Evolutionary conservation across 106 monocot species (phyloP).

Genomic region (Cymbidium sinense): DNA sequence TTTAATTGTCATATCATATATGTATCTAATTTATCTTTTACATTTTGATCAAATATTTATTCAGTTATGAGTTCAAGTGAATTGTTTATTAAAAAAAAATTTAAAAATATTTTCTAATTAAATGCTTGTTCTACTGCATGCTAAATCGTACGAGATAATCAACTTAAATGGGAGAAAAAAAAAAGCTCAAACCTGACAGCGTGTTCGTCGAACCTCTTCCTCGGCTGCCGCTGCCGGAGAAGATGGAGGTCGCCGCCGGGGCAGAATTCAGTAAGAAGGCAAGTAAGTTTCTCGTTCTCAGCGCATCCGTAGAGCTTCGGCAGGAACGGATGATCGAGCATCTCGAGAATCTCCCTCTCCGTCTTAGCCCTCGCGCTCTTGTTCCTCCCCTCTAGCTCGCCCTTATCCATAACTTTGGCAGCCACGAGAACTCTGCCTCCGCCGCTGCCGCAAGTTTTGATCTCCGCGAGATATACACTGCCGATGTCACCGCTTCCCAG

Average conservation of each 20-base stretch:
- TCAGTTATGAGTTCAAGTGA: neutral
- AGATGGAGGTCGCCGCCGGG: constrained; percentile 84
- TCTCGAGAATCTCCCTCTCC: constrained; percentile 62
- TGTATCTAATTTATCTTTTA: too few species aligned
- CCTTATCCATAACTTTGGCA: constrained; percentile 83
- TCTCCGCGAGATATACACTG: constrained; percentile 74
- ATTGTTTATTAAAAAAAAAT: too few species aligned
- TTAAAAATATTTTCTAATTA: too few species aligned
- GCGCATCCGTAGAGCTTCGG: constrained; percentile 54
- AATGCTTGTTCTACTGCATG: too few species aligned
- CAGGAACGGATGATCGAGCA: constrained; percentile 73
- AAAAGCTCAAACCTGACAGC: constrained; percentile 40
- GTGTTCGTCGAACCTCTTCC: constrained; percentile 50
- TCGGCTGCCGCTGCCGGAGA: constrained; percentile 60
- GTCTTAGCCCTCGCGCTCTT: constrained; percentile 64
- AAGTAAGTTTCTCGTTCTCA: constrained; percentile 59
- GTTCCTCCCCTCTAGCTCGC: constrained; percentile 66
- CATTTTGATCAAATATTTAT: neutral
- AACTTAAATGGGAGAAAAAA: neutral
- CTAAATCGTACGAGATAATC: neutral
- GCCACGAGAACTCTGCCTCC: constrained; percentile 26
- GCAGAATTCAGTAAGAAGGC: constrained; percentile 78
- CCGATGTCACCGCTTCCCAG: constrained; percentile 78
- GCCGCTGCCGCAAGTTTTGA: constrained; percentile 13
- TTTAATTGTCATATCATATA: neutral